A percentile compares a stretch with the other conserved stretches of the same genome.
Conservation (phyloP, 148 eudicot species). For the Fallopia convolvulus region DNA sequence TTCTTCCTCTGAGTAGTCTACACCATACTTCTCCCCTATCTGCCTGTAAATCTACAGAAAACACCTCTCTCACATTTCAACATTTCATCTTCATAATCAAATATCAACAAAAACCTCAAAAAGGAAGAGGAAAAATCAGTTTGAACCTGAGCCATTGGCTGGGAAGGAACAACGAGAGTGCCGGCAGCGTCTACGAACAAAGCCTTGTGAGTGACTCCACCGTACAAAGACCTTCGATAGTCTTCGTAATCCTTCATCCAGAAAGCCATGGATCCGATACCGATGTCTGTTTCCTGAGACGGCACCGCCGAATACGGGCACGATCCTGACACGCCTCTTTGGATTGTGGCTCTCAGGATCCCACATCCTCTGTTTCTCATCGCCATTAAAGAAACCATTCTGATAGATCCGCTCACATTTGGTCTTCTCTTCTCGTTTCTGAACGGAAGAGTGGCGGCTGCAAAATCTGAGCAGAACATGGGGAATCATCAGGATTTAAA, state of each 20-base stretch:
- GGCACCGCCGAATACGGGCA: constrained; percentile 34
- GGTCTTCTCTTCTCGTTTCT: not conserved
- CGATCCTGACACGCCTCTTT: constrained; percentile 14
- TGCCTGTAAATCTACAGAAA: constrained; percentile 34
- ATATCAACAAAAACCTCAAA: not conserved
- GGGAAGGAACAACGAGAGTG: constrained; percentile 82
- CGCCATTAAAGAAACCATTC: constrained; percentile 18
- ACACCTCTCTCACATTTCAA: not conserved
- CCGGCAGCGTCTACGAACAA: constrained; percentile 94
- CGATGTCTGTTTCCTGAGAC: constrained; percentile 15
- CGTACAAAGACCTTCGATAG: constrained; percentile 62
- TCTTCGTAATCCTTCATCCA: constrained; percentile 68
- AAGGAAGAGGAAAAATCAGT: not conserved
- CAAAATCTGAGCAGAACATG: not conserved
- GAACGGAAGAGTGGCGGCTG: not conserved
- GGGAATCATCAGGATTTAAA: not conserved
- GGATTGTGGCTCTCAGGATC: constrained; percentile 9
- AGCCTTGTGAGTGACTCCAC: constrained; percentile 80
- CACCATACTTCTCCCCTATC: constrained; percentile 94
- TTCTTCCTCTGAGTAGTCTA: constrained; percentile 64
- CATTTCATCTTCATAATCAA: not conserved
- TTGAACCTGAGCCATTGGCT: constrained; percentile 87
- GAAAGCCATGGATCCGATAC: constrained; percentile 17
- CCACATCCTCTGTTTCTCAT: constrained; percentile 20
- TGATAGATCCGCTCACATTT: not conserved